Evolutionary conservation across 2,329 filamentous ascomycete species (phyloP).

Genomic region (Bisporella sp.): DNA sequence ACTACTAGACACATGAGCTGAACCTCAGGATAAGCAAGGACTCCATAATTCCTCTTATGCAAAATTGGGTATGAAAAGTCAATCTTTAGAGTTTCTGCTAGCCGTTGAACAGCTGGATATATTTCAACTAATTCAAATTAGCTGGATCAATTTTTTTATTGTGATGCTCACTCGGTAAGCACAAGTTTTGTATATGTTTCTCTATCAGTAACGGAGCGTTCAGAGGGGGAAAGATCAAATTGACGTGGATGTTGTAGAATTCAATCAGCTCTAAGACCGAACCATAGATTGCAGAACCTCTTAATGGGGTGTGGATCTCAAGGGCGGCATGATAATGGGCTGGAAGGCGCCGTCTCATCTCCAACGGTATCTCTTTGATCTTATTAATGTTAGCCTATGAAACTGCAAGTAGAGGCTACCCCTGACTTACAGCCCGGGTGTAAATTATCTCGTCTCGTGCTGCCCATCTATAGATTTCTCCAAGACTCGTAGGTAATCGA

Average conservation of each 20-base stretch:
- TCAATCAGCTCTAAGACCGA: slow-evolving; percentile 54
- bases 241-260: slow-evolving; percentile 61
- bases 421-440: slow-evolving; percentile 51
- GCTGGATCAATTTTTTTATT: background rate
- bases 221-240: slow-evolving; percentile 63
- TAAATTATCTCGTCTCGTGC: slow-evolving; percentile 64
- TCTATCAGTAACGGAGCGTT: slow-evolving; percentile 64
- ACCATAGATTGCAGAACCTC: slow-evolving; percentile 55
- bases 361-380: slow-evolving; percentile 51
- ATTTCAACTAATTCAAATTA: slow-evolving; percentile 49
- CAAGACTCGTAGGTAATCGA: slow-evolving; percentile 67
- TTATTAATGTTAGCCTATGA: slow-evolving; percentile 20
- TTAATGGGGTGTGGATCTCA: slow-evolving; percentile 41
- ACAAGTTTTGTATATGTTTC: slow-evolving; percentile 62
- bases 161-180: slow-evolving; percentile 58
- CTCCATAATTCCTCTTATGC: slow-evolving; percentile 33
- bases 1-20: slow-evolving; percentile 65
- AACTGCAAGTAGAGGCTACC: background rate
- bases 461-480: slow-evolving; percentile 65
- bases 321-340: slow-evolving; percentile 52
- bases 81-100: slow-evolving; percentile 37
- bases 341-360: slow-evolving; percentile 60
- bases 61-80: slow-evolving; percentile 51
- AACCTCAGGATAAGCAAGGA: slow-evolving; percentile 65
- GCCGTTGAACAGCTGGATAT: slow-evolving; percentile 49